Conservation (phyloP, 1,284 basidiomycete genomes). For the Trichosporon sp. region DNA sequence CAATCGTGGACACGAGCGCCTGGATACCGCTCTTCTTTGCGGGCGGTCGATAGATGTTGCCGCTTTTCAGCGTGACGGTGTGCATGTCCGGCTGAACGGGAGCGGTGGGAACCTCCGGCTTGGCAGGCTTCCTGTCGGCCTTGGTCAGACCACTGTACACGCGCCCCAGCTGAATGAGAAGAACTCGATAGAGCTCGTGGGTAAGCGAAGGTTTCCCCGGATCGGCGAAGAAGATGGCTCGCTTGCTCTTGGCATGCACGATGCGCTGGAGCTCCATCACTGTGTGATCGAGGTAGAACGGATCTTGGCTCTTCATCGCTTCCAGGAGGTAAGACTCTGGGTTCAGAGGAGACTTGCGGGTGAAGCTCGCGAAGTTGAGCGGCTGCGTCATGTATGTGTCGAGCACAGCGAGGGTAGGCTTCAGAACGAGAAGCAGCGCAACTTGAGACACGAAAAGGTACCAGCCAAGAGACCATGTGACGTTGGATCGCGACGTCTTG, state of each 20-base stretch:
- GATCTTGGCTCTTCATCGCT: slow-evolving; percentile 30
- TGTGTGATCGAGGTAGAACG: slow-evolving; percentile 39
- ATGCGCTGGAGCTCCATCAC: slow-evolving; percentile 41
- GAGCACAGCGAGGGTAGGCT: slow-evolving; percentile 27
- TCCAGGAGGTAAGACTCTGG: slow-evolving; percentile 36
- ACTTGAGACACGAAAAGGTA: slow-evolving; percentile 29
- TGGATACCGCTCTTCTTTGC: slow-evolving; percentile 24
- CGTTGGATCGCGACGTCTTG: slow-evolving; percentile 22
- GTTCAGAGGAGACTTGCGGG: slow-evolving; percentile 30
- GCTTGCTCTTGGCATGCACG: slow-evolving; percentile 22
- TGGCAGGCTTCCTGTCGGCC: slow-evolving; percentile 15
- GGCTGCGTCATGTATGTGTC: slow-evolving; percentile 41
- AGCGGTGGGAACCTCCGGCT: background rate
- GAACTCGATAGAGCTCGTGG: slow-evolving; percentile 31
- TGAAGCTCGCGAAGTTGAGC: slow-evolving; percentile 33
- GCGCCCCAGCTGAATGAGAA: slow-evolving; percentile 33
- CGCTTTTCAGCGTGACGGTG: slow-evolving; percentile 31
- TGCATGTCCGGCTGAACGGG: slow-evolving; percentile 22
- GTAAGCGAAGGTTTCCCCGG: slow-evolving; percentile 26
- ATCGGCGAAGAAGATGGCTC: slow-evolving; percentile 35
- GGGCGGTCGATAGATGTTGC: slow-evolving; percentile 37
- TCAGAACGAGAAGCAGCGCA: slow-evolving; percentile 22
- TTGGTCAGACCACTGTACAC: slow-evolving; percentile 21
- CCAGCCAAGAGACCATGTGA: slow-evolving; percentile 23
- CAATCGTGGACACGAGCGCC: slow-evolving; percentile 18